Evolutionary conservation across 306 rosid species (phyloP), one percentile per base, ranked within the genome.

Genomic region (Fragaria nilgerrensis): DNA sequence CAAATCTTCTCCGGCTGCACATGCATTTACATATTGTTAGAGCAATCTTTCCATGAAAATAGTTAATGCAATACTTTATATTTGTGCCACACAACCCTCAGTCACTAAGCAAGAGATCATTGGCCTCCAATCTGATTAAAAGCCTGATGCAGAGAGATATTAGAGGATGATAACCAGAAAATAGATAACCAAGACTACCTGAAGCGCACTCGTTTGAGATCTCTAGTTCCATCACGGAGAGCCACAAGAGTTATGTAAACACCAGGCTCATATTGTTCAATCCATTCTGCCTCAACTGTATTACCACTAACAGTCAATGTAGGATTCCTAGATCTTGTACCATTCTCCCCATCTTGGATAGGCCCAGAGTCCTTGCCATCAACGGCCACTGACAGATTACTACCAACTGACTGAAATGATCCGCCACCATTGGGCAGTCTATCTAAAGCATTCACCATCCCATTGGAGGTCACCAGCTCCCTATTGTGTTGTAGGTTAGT

Each of bases 231-330:
- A 82, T 96, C 97, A 9, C 81, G 85, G 63, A 96, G 79, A 76
- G 98, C 94, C 86, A 88, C 91, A 5, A 96, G 99, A 63, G 99
- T 96, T 85, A 92, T 96, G 86, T 96, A 96, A 70, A 96, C 99
- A 80, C 99, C 99, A 10, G 91, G 90, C 86, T 96, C 99, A 75
- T 92, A 96, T 78, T 96, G 99, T 79, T 96, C 99, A 77, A 88
- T 91, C 97, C 99, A 88, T 83, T 96, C 99, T 36, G 98, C 98
- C 72, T 96, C 98, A 69, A 91, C 84, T 83, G 89, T 90, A 82
- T 81, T 89, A 74, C 75, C 79, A 73, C 77, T 83, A 72, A 74
- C 77, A 72, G 89, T 73, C 73, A 58, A 11, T 16, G 73, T 71
- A 70, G 94, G 72, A 74, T 67, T 87, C 79, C 83, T 86, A 2